Evolutionary conservation across 257 asterid species (phyloP), one percentile per base, ranked within the genome.

Genomic region (Rauvolfia tetraphylla): DNA sequence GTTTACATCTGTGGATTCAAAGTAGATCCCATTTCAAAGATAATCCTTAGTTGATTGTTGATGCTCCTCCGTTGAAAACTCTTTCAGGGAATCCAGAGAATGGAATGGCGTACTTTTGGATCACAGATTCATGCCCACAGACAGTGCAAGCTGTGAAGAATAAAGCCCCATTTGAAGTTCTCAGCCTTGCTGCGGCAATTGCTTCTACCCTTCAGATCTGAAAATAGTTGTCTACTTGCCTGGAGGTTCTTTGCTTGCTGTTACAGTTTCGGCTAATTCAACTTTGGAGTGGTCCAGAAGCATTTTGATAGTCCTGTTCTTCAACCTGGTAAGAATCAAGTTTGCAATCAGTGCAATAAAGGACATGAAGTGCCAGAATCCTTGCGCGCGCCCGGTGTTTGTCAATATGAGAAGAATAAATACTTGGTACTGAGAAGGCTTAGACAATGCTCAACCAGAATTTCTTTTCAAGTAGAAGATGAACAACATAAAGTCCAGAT

Each of bases 91-190:
- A 79, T 73, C 91, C 98, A 0, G 95, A 80, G 86, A 86, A 65
- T 38, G 97, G 95, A 75, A 87, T 94, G 97, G 59, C 87, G n/a
- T 87, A 90, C 88, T 94, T 92, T 78, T 94, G 98, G 98, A 90
- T 94, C 82, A 94, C 98, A 12, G 98, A 94, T 78, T 94, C 97
- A 7, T 94, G 98, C 84, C 97, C 98, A 2, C 86, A 74, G 72
- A 94, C 98, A 0, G 97, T 92, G 81, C 85, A 85, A 84, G 91
- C 89, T 72, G 98, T 94, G 77, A 89, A 88, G 84, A 81, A 88
- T 84, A 89, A 79, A 79, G 68, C 87, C 61, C 98, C 97, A 0
- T 94, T 92, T 62, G 96, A 94, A 85, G 87, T 94, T 76, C 81
- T 94, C 77, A 92, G 97, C 84, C 96, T 94, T 25, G 91, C 98